Evolutionary conservation across 1,139 yeast species (phyloP), one percentile per base, ranked within the genome.

Genomic region (Yamadazyma diospyri): DNA sequence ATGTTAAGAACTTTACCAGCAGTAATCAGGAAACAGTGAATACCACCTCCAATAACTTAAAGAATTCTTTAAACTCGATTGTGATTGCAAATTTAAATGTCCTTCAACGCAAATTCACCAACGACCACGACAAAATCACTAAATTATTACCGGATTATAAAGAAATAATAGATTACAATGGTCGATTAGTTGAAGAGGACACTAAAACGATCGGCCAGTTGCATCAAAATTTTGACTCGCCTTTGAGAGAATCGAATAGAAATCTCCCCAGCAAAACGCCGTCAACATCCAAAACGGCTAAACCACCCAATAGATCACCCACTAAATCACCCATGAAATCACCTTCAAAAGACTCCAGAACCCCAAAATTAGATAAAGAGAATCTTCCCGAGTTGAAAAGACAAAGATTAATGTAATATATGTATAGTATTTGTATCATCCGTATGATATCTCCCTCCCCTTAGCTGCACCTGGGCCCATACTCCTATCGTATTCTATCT

Each of bases 341-440:
- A 8, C 38, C 43, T 10, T 12, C 12, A 34, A 16, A 31, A 20
- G 31, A 15, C 23, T 22, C 12, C 9, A 8, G 27, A 27, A 6
- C 9, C 13, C 10, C 7, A 17, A 12, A 10, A 25, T 13, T n/a
- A 20, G 42, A 40, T 24, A 42, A 46, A 25, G 49, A 46, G 23
- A 46, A 43, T 28, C 16, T 30, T 7, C 42, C 39, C 10, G 43
- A 39, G 9, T 27, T 35, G 11, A 50, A 49, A 29, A 41, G 41
- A 27, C 40, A 47, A 37, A 41, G 45, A 35, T 12, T 47, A 12
- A 29, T 32, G 15, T 24, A 30, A 17, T 10, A 9, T 19, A 19
- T 30, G 33, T 33, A 29, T 29, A 25, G 17, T 29, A 32, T 23
- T 25, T 31, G 28, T 34, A 33, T 18, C 32, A 30, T 23, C 35